Evolutionary conservation across 352 stramenopile genomes (phyloP).

Genomic region (Phytophthora sojae): DNA sequence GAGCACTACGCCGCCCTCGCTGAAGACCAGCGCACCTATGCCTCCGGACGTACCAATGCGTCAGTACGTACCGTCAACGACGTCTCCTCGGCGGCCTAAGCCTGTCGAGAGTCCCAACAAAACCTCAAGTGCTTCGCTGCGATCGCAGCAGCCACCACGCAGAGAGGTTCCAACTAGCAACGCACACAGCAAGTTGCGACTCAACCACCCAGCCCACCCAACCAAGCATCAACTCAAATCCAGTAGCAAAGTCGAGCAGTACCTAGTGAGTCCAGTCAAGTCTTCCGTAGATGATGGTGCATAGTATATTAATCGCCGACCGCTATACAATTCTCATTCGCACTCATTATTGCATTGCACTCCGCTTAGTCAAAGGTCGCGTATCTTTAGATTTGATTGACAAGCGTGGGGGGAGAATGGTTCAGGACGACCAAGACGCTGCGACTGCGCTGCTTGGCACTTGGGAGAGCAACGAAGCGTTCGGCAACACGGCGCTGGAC

Average conservation of each 20-base stretch:
- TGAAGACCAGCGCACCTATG: slow-evolving; percentile 67
- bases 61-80: slow-evolving; percentile 41
- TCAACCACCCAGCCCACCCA: background rate
- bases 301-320: slow-evolving; percentile 35
- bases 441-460: slow-evolving; percentile 37
- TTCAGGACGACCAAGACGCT: background rate
- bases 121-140: slow-evolving; percentile 22
- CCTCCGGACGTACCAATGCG: slow-evolving; percentile 50
- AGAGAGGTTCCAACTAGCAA: slow-evolving; percentile 26
- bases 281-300: slow-evolving; percentile 25
- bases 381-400: slow-evolving; percentile 25
- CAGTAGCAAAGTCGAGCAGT: slow-evolving; percentile 31
- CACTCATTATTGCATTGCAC: too few relatives aligned
- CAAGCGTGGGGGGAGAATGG: slow-evolving; percentile 2
- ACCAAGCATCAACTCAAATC: background rate
- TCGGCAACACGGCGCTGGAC: slow-evolving; percentile 80
- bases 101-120: slow-evolving; percentile 9
- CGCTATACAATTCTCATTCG: slow-evolving; percentile 23
- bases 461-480: slow-evolving; percentile 77
- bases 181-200: slow-evolving; percentile 20
- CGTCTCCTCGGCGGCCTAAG: slow-evolving; percentile 39
- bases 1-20: slow-evolving; percentile 77
- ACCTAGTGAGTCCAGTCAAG: slow-evolving; percentile 30
- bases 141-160: slow-evolving; percentile 19
- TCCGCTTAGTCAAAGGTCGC: slow-evolving; percentile 3